A percentile compares a stretch with the other conserved stretches of the same genome.
These are phyloP conservation scores for Allodekkera sacchari DNA, from an alignment of 805 yeast genomes.

Conservation along the genomic window DNA sequence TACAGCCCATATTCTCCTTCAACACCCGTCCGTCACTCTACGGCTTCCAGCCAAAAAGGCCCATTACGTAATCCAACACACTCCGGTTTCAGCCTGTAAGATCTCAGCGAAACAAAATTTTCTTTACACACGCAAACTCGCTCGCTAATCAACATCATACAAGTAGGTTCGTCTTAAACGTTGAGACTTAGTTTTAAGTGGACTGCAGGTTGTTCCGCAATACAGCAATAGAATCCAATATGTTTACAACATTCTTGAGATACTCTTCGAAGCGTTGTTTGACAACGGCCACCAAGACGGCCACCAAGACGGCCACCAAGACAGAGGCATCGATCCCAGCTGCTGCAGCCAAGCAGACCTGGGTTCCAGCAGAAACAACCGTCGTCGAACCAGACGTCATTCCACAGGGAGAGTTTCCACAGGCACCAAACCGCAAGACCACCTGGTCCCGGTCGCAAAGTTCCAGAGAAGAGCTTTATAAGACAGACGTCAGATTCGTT, in stretches of 20 bases:
- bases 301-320: constrained; percentile 7
- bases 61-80: too few species aligned
- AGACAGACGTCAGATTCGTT: constrained; percentile 54
- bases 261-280: constrained; percentile 1
- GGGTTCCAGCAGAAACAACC: constrained; percentile 6
- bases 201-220: too few species aligned
- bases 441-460: constrained; percentile 71
- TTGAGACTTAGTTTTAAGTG: too few species aligned
- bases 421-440: constrained; percentile 67
- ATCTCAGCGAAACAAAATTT: too few species aligned
- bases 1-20: too few species aligned
- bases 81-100: too few species aligned
- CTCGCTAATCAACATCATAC: too few species aligned
- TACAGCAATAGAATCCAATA: too few species aligned
- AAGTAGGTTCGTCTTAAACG: too few species aligned
- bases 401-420: constrained; percentile 22
- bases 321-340: constrained; percentile 6
- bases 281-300: constrained; percentile 8
- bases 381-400: constrained; percentile 7
- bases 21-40: too few species aligned
- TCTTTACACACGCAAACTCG: too few species aligned
- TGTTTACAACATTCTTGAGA: not conserved
- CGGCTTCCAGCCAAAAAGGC: too few species aligned
- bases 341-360: constrained; percentile 1
- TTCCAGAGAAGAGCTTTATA: constrained; percentile 46